Percentiles rank a stretch among this genome's conserved stretches.
phyloP scores from a whole-genome alignment of 495 filamentous ascomycete genomes.

The Poronia punctata region DNA sequence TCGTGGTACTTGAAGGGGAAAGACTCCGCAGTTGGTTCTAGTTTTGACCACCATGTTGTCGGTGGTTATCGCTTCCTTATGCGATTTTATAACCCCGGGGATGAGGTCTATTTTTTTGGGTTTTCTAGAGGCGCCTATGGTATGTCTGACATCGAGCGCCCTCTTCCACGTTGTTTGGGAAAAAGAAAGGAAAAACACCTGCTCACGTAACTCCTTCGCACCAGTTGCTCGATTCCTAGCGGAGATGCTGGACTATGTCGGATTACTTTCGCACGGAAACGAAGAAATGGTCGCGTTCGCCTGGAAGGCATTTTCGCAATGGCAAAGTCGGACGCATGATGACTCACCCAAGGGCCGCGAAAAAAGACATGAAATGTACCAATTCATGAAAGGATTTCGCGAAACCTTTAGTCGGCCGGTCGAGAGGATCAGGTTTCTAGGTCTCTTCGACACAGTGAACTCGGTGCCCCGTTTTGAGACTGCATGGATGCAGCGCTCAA shows the following conservation, averaged over 20 bases:
- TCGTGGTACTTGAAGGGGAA: slow-evolving; percentile 78
- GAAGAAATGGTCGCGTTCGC: slow-evolving; percentile 80
- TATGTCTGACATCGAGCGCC: neutral
- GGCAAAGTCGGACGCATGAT: slow-evolving; percentile 62
- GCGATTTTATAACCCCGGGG: slow-evolving; percentile 73
- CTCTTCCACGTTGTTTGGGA: neutral
- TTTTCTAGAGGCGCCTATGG: slow-evolving; percentile 78
- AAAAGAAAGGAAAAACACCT: no score
- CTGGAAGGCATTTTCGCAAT: slow-evolving; percentile 83
- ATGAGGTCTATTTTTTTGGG: slow-evolving; percentile 78
- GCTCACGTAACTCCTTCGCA: neutral
- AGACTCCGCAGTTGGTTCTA: slow-evolving; percentile 76
- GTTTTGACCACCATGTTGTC: slow-evolving; percentile 77
- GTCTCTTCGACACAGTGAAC: slow-evolving; percentile 73
- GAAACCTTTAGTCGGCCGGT: slow-evolving; percentile 80
- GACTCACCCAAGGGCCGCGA: slow-evolving; percentile 49
- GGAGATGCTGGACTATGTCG: slow-evolving; percentile 81
- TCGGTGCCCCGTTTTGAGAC: slow-evolving; percentile 76
- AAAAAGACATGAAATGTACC: slow-evolving; percentile 54
- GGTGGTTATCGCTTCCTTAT: slow-evolving; percentile 85
- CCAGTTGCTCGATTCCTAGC: slow-evolving; percentile 74
- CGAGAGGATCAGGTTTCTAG: slow-evolving; percentile 61
- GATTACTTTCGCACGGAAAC: slow-evolving; percentile 73
- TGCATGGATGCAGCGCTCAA: slow-evolving; percentile 77
- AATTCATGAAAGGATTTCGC: slow-evolving; percentile 75